Percentiles rank a stretch among this genome's conserved stretches.
These are phyloP conservation scores for Paramecium bursaria DNA, from an alignment of 73 alveolate species.

Conservation along the genomic window DNA sequence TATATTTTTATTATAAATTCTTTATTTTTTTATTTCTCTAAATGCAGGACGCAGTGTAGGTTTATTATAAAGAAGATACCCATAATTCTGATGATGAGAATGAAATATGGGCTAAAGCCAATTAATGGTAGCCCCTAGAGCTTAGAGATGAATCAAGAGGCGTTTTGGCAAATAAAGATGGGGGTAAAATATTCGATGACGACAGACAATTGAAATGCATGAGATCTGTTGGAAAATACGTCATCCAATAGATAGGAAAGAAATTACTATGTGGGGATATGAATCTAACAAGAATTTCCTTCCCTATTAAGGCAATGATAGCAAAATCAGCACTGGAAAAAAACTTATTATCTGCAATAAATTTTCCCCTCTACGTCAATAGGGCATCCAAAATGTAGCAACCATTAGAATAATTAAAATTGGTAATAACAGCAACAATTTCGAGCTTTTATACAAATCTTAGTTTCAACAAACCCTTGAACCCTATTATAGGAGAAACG, in stretches of 20 bases:
- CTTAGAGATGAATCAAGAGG: conserved; percentile 63
- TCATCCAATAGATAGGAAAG: conserved; percentile 75
- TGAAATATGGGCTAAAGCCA: too few relatives aligned
- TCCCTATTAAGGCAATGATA: conserved; percentile 81
- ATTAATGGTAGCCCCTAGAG: too few relatives aligned
- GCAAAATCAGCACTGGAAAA: conserved; percentile 70
- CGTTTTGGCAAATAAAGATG: conserved; percentile 63
- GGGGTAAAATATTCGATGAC: conserved; percentile 62
- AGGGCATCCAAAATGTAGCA: conserved; percentile 77
- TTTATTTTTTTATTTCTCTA: too few relatives aligned
- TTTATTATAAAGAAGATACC: too few relatives aligned
- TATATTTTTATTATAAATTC: too few relatives aligned
- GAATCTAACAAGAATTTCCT: conserved; percentile 76
- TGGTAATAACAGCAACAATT: conserved; percentile 73
- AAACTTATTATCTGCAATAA: conserved; percentile 59
- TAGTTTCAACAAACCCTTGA: conserved; percentile 86
- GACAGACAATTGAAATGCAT: conserved; percentile 50
- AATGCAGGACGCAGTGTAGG: too few relatives aligned
- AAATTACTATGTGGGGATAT: conserved; percentile 78
- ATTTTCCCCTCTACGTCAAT: conserved; percentile 74
- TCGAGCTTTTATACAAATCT: conserved; percentile 74
- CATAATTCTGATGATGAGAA: too few relatives aligned
- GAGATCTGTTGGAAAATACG: conserved; percentile 81
- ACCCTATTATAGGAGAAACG: conserved; percentile 98
- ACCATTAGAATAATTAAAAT: conserved; percentile 82